These are phyloP conservation scores for Diaporthe velutina DNA, from an alignment of 2,329 filamentous ascomycete species.

Conservation along the genomic window DNA sequence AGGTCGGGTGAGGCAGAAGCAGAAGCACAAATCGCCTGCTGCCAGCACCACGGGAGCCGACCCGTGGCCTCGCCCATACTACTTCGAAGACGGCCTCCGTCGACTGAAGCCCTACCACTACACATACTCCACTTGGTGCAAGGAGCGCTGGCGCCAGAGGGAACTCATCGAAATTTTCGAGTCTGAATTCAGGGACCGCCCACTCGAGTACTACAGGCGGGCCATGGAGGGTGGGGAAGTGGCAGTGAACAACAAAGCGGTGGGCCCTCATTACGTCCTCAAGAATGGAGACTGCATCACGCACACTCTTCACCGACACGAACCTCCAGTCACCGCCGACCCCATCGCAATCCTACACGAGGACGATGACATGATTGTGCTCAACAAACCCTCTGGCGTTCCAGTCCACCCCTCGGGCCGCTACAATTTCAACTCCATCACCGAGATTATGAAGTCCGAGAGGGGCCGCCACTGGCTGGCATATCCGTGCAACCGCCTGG, in stretches of 20 bases:
- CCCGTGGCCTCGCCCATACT: conserved; percentile 77
- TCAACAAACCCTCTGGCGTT: conserved; percentile 95
- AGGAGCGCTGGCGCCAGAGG: conserved; percentile 90
- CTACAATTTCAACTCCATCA: conserved; percentile 94
- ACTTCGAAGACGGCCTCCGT: conserved; percentile 84
- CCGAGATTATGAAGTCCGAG: conserved; percentile 92
- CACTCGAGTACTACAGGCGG: conserved; percentile 86
- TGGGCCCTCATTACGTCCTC: conserved; percentile 77
- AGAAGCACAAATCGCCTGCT: conserved; percentile 35
- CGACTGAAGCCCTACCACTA: conserved; percentile 89
- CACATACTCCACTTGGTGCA: conserved; percentile 96
- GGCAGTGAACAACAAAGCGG: conserved; percentile 80
- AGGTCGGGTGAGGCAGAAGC: conserved; percentile 14
- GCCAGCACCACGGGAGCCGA: conserved; percentile 52
- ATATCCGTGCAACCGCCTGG: conserved; percentile 89
- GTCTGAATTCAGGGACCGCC: conserved; percentile 91
- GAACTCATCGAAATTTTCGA: conserved; percentile 88
- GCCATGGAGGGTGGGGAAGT: conserved; percentile 87
- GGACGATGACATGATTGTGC: conserved; percentile 92
- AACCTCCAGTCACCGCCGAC: conserved; percentile 88
- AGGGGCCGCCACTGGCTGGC: conserved; percentile 67
- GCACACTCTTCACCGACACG: conserved; percentile 94
- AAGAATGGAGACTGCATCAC: conserved; percentile 93
- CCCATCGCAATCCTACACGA: conserved; percentile 89
- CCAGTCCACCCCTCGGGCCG: conserved; percentile 95